phyloP scores from a whole-genome alignment of 2,329 filamentous ascomycete genomes.

The Apiospora kogelbergensis region DNA sequence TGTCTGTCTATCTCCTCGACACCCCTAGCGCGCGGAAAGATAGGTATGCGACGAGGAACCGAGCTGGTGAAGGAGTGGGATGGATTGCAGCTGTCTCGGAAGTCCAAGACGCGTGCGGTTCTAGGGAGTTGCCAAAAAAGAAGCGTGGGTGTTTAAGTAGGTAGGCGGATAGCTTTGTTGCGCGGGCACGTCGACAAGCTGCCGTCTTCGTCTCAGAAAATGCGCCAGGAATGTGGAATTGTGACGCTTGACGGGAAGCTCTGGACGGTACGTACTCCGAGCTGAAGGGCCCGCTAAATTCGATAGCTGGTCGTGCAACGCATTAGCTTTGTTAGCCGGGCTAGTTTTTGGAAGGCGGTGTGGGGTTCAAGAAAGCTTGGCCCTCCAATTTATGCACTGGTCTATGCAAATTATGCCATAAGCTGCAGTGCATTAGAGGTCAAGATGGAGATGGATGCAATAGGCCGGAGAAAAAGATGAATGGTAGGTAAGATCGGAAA shows the following conservation, averaged over 20 bases:
- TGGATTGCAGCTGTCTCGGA: not conserved
- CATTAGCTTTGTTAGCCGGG: not conserved
- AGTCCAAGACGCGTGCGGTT: not conserved
- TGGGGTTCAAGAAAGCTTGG: not conserved
- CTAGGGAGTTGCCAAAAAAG: not conserved
- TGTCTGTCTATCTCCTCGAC: not conserved
- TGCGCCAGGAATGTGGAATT: slow-evolving; percentile 5
- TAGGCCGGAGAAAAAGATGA: not conserved
- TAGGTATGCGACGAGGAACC: not conserved
- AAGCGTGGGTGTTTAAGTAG: not conserved
- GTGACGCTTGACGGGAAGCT: not conserved
- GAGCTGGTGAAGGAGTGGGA: not conserved
- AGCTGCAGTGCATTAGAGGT: not conserved
- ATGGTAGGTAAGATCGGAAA: not conserved
- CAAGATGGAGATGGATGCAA: not conserved
- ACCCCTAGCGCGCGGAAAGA: not conserved
- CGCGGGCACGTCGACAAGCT: not conserved
- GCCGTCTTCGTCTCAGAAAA: slow-evolving; percentile 8
- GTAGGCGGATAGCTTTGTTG: not conserved
- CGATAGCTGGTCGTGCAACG: not conserved
- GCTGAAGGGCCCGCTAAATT: not conserved
- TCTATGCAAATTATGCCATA: not conserved
- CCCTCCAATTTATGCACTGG: not conserved
- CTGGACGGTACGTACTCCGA: not conserved
- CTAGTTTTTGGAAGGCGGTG: not conserved